Evolutionary conservation across 1,284 basidiomycete species (phyloP).

Genomic region (Grifola frondosa): DNA sequence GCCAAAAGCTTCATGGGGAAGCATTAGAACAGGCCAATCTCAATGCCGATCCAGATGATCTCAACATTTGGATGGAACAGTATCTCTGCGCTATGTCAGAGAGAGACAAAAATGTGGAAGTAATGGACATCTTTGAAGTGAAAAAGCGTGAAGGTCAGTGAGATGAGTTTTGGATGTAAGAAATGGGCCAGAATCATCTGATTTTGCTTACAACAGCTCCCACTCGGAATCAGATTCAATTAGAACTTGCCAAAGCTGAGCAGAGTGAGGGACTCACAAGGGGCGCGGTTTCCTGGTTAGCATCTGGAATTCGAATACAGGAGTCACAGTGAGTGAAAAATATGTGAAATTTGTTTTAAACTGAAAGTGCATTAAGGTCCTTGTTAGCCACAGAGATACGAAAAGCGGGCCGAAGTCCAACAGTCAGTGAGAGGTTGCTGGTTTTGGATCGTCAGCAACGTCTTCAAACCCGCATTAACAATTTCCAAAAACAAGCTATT

Average conservation of each 20-base stretch:
- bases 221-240: neutral
- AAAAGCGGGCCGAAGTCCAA: too few relatives aligned
- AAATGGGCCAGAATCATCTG: neutral
- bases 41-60: neutral
- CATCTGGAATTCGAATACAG: neutral
- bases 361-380: too few relatives aligned
- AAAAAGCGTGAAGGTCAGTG: neutral
- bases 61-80: too few relatives aligned
- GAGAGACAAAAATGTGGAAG: neutral
- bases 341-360: too few relatives aligned
- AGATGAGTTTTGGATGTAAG: neutral
- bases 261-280: neutral
- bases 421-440: too few relatives aligned
- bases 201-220: too few relatives aligned
- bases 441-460: too few relatives aligned
- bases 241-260: neutral
- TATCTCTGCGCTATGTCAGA: too few relatives aligned
- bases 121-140: constrained; percentile 3
- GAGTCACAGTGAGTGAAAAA: neutral
- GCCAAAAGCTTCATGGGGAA: neutral
- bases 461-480: too few relatives aligned
- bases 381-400: too few relatives aligned
- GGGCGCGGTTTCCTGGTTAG: neutral
- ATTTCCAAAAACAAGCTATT: too few relatives aligned
- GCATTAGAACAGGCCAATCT: neutral